phyloP scores from a whole-genome alignment of 352 stramenopile genomes.

The Saprolegnia parasitica region DNA sequence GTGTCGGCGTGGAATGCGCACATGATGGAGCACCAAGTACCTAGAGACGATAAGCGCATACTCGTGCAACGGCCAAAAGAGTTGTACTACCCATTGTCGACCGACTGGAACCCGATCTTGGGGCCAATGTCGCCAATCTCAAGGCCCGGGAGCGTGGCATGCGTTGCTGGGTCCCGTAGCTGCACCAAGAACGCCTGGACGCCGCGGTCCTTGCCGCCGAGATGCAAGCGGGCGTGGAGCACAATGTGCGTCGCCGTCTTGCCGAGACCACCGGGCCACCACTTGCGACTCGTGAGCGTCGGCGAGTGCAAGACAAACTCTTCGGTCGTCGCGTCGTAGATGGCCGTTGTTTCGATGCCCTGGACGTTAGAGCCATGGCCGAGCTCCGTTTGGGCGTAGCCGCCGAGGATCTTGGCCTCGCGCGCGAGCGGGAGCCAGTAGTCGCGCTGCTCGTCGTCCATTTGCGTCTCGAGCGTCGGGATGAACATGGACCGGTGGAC shows the following conservation, averaged over 20 bases:
- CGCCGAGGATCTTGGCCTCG: slow-evolving; percentile 72
- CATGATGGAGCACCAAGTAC: slow-evolving; percentile 76
- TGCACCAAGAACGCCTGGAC: slow-evolving; percentile 94
- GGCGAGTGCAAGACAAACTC: slow-evolving; percentile 94
- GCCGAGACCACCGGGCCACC: slow-evolving; percentile 92
- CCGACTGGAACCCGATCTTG: slow-evolving; percentile 86
- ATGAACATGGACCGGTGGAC: slow-evolving; percentile 66
- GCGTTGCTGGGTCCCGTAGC: slow-evolving; percentile 72
- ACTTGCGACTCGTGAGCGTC: slow-evolving; percentile 92
- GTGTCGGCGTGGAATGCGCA: slow-evolving; percentile 72
- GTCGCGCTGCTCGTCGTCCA: slow-evolving; percentile 45
- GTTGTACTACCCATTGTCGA: slow-evolving; percentile 77
- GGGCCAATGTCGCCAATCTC: slow-evolving; percentile 87
- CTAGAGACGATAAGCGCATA: not conserved
- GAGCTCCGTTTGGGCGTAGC: slow-evolving; percentile 95
- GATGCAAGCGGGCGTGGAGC: slow-evolving; percentile 79
- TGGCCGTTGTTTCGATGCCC: slow-evolving; percentile 89
- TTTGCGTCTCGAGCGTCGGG: slow-evolving; percentile 66
- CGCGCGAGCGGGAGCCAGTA: slow-evolving; percentile 62
- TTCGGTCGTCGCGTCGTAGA: slow-evolving; percentile 81
- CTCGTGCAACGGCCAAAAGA: not conserved
- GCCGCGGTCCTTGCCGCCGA: slow-evolving; percentile 56
- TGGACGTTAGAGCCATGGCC: slow-evolving; percentile 92
- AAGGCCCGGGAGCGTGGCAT: slow-evolving; percentile 79
- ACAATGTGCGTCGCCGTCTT: slow-evolving; percentile 89